phyloP scores from a whole-genome alignment of 306 rosid genomes.

The Trichosanthes truncata region DNA sequence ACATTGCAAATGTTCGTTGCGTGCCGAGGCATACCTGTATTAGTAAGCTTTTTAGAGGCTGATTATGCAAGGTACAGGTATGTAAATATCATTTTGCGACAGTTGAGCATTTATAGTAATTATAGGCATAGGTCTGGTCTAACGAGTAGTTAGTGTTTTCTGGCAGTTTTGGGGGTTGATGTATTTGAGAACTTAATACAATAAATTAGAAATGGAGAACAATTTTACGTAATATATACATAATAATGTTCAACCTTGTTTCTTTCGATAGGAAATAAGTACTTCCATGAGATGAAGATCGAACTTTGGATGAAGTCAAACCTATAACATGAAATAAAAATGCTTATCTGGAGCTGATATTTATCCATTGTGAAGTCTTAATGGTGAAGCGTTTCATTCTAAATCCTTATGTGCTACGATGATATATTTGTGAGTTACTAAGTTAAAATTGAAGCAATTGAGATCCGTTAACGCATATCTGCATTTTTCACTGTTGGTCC shows the following conservation, averaged over 20 bases:
- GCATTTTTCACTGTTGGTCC: background rate
- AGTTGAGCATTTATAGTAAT: background rate
- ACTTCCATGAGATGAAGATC: background rate
- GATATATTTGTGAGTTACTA: background rate
- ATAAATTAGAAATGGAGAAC: background rate
- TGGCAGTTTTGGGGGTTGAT: background rate
- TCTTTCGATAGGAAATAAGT: background rate
- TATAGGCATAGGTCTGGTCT: background rate
- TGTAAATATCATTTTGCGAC: conserved; percentile 13
- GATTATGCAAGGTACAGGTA: conserved; percentile 98
- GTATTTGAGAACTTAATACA: background rate
- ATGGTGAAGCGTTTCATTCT: background rate
- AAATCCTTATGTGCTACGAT: background rate
- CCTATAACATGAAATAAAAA: background rate
- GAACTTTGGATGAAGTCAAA: background rate
- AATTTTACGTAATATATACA: background rate
- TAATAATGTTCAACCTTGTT: background rate
- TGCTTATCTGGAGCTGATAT: background rate
- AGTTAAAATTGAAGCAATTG: background rate
- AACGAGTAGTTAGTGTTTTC: background rate
- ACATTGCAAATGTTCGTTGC: conserved; percentile 98
- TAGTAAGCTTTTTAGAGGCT: conserved; percentile 96
- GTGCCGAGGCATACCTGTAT: conserved; percentile 96
- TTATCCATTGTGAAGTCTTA: background rate
- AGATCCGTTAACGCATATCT: background rate